Evolutionary conservation across 257 asterid genomes (phyloP).

Genomic region (Galeopsis tetrahit): DNA sequence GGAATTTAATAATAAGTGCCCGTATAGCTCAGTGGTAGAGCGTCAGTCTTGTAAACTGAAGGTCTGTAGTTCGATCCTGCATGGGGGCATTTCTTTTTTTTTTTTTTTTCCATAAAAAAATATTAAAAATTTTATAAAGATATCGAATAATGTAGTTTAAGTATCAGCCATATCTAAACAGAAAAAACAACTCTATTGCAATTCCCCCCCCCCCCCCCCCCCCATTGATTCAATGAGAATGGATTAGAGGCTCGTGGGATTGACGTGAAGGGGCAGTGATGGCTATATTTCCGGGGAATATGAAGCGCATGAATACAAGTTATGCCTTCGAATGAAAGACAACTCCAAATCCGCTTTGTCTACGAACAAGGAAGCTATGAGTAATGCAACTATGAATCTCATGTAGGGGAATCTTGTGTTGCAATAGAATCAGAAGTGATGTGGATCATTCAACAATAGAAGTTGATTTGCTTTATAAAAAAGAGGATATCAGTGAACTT

Average conservation of each 20-base stretch:
- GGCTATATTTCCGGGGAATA: not conserved
- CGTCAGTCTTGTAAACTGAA: slow-evolving; percentile 51
- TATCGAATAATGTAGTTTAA: too few relatives aligned
- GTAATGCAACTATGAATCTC: too few relatives aligned
- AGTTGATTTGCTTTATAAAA: not conserved
- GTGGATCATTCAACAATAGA: not conserved
- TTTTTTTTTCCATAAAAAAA: too few relatives aligned
- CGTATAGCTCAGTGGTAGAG: slow-evolving; percentile 56
- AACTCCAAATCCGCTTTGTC: not conserved
- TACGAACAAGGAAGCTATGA: too few relatives aligned
- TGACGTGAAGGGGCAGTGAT: not conserved
- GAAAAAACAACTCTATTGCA: too few relatives aligned
- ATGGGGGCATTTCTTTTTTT: slow-evolving; percentile 36
- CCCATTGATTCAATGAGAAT: not conserved
- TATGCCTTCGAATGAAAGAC: not conserved
- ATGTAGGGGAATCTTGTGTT: not conserved
- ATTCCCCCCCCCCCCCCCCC: too few relatives aligned
- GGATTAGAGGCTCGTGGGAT: not conserved
- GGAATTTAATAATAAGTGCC: not conserved
- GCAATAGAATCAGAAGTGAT: not conserved
- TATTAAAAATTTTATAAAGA: too few relatives aligned
- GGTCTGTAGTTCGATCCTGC: slow-evolving; percentile 51
- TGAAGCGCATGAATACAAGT: not conserved
- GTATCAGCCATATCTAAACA: too few relatives aligned
- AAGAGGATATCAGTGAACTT: too few relatives aligned